phyloP scores from a whole-genome alignment of 2,329 filamentous ascomycete genomes.

The Beauveria sp. region DNA sequence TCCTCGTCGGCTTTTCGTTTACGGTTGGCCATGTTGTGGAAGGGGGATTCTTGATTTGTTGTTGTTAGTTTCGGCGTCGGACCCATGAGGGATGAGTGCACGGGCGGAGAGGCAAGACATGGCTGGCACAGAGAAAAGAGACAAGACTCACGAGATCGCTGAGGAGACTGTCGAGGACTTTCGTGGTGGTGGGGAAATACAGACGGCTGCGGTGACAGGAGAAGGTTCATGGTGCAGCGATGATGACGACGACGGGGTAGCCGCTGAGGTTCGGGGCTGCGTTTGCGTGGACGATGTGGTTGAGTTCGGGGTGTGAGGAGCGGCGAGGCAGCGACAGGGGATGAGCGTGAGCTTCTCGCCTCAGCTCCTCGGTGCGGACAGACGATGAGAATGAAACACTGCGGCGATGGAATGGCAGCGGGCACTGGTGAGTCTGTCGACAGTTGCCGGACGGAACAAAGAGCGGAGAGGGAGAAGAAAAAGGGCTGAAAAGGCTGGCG shows the following conservation, averaged over 20 bases:
- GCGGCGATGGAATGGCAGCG: neutral
- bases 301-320: neutral
- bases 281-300: constrained; percentile 8
- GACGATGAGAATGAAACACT: neutral
- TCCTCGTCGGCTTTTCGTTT: constrained; percentile 89
- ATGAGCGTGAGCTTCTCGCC: constrained; percentile 2
- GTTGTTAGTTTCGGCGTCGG: constrained; percentile 4
- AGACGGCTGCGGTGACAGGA: constrained; percentile 53
- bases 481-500: constrained; percentile 9
- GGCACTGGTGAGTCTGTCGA: neutral
- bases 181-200: constrained; percentile 54
- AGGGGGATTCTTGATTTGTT: constrained; percentile 31
- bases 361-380: neutral
- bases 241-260: neutral
- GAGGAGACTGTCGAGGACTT: constrained; percentile 43
- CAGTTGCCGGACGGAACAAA: neutral
- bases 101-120: neutral
- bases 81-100: neutral
- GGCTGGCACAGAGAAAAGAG: neutral
- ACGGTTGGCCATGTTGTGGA: constrained; percentile 46
- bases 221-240: constrained; percentile 48
- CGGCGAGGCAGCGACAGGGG: neutral
- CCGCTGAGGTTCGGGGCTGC: neutral
- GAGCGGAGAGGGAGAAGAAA: neutral
- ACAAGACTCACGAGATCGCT: constrained; percentile 44